Percentiles rank a stretch among this genome's conserved stretches.
phyloP scores from a whole-genome alignment of 2,329 filamentous ascomycete genomes.

The Davidsoniella australis region DNA sequence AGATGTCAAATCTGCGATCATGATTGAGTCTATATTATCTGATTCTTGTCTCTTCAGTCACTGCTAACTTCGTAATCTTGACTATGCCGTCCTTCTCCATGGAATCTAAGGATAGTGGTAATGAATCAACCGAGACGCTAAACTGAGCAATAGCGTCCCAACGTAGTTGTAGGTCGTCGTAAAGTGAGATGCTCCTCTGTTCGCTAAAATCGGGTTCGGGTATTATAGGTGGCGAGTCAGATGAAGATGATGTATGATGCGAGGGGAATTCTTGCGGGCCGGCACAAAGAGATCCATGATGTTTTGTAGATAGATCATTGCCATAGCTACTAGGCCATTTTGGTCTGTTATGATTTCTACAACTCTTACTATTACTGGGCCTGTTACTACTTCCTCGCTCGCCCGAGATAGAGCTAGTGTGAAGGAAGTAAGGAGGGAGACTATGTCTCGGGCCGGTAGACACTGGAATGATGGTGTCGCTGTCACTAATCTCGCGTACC shows the following conservation, averaged over 20 bases:
- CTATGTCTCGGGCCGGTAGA: no score
- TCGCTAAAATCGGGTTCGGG: neutral
- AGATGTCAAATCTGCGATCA: no score
- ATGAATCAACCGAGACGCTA: neutral
- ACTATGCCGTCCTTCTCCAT: constrained; percentile 3
- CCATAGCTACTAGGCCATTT: neutral
- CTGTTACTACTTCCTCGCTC: no score
- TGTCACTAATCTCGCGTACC: no score
- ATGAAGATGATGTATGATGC: neutral
- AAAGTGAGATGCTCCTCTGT: neutral
- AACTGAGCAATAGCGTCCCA: constrained; percentile 9
- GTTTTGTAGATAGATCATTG: neutral
- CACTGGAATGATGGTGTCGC: no score
- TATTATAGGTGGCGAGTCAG: neutral
- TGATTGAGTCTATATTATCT: no score
- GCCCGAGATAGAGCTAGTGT: no score
- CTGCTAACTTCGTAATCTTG: constrained; percentile 4
- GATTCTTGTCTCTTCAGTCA: constrained; percentile 1
- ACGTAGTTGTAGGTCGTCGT: neutral
- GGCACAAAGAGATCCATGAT: neutral
- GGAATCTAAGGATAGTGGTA: neutral
- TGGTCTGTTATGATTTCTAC: neutral
- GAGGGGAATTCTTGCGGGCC: neutral
- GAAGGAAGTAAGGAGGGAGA: no score
- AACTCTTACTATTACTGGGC: no score